Evolutionary conservation across 2,329 filamentous ascomycete genomes (phyloP), one percentile per base, ranked within the genome.

Genomic region (Myotisia sp.): DNA sequence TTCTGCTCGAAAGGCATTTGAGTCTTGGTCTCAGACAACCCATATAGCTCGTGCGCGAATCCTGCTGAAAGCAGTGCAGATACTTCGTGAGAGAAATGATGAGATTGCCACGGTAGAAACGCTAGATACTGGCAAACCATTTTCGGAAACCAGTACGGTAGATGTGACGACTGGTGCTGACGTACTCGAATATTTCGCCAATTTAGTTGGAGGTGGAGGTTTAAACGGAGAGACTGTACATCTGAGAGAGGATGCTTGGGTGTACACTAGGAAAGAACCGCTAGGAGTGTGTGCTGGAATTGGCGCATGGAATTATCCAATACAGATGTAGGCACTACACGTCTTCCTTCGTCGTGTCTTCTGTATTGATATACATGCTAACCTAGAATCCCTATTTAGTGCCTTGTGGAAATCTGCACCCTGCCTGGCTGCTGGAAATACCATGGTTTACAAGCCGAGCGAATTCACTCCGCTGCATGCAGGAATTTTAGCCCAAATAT

Each of bases 281-380:
- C 63, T 92, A 12, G 84, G 84, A 17, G 82, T 90, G 9, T 92
- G 83, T 53, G 84, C 72, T 9, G 84, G 81, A 37, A 92, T 92
- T 44, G 84, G 83, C 36, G 84, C 84, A 9, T 92, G 83, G 83
- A 92, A 92, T 59, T 92, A 92, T 52, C 84, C 84, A 8, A 80
- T 92, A 43, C 83, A 92, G 55, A 92, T 92, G 56, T 64, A 49
- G 37, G 54, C 44, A 14, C 19, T 26, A 16, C 24, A 12, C 17
- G 6, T 23, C 18, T 8, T 27, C 23, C 6, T 10, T 18, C 12
- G 6, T 10, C 4, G 6, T 18, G 9, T 29, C 9, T 7, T n/a
- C 18, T 8, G 10, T 10, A n/a, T 18, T 7, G 16, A 21, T 37
- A 20, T 17, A 18, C 8, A 3, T 17, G 9, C 19, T 28, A 26